Evolutionary conservation across 352 stramenopile genomes (phyloP), one percentile per base, ranked within the genome.

Genomic region (Hyaloperonospora arabidopsidis): DNA sequence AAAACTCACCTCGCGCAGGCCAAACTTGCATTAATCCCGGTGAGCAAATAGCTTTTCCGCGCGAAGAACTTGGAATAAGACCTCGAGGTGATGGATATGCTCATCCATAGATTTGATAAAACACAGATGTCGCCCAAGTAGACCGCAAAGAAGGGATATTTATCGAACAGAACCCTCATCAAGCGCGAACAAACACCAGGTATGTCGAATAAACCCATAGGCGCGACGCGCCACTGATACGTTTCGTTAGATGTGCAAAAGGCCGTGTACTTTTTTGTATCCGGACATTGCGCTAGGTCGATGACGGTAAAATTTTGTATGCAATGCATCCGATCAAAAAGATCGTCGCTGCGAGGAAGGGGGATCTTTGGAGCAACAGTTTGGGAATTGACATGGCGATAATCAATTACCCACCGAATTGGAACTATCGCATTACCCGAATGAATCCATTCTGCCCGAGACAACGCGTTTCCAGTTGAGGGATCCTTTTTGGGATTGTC

Each of bases 71-170:
- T 73, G 45, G 19, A 63, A 72, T 8, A 74, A 39, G 15, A 47
- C 41, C 1, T n/a, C 15, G 5, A 75, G 23, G 29, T 71, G 63
- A 12, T 59, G 49, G 22, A 52, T 40, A 13, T 65, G 55, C 28
- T 61, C 35, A 4, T 36, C 11, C 35, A 2, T 12, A 23, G 58
- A 0, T 29, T 17, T 7, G 52, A 68, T 41, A 68, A 57, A 45
- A 69, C 29, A 19, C 52, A 70, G 34, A 76, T 50, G 12, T 74
- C 63, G 29, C 75, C 65, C 13, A 74, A 22, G 22, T 70, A 74
- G 0, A 72, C 57, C 1, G 73, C 59, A 1, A 72, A 25, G 45
- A 70, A 74, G 13, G 0, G 0, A 41, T 18, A 41, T 18, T 41
- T 41, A 18, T 15, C 54, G 34, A 80, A 76, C 1, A 76, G 40